Evolutionary conservation across 2,329 filamentous ascomycete genomes (phyloP), one percentile per base, ranked within the genome.

Genomic region (Mariannaea elegans): DNA sequence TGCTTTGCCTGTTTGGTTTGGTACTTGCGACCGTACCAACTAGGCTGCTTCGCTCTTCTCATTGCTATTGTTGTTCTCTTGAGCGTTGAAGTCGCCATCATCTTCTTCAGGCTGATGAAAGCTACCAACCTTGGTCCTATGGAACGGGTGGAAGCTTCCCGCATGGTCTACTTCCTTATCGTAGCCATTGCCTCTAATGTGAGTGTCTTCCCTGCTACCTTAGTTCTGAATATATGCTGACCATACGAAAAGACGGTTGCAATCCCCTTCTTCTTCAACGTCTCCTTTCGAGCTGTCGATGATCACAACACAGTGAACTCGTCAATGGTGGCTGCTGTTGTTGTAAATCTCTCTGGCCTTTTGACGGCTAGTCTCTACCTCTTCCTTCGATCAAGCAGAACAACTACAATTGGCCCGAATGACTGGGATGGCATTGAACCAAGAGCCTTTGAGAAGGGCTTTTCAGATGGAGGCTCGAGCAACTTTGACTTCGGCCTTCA

Each of bases 1-100:
- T 92, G 89, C 75, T 87, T 90, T 66, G 87, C 87, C 21, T 87
- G 86, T 6, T 78, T 92, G 7, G 86, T 90, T 65, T 91, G 86
- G 86, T 90, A 89, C 62, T 78, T 90, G 39, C 80, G 84, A 55
- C 81, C 79, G 65, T 91, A 87, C 75, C 82, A 86, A n/a, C 71
- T 81, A 13, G 81, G 83, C 5, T 84, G 82, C 57, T 83, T 91
- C 55, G 79, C 78, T 9, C 70, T 90, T 1, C 71, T 90, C 10
- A 73, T 82, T 19, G 70, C 78, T 18, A 78, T 89, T 41, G 76
- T 82, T n/a, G 72, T 79, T 32, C 70, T 82, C 21, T 75, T 90
- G 51, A 69, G 86, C 13, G 63, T 81, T 12, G 80, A 83, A 63
- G 80, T 80, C n/a, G 68, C 81, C 12, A 73, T 83, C 23, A 82